Evolutionary conservation across 495 filamentous ascomycete genomes (phyloP).

Genomic region (Xylaria acuta): DNA sequence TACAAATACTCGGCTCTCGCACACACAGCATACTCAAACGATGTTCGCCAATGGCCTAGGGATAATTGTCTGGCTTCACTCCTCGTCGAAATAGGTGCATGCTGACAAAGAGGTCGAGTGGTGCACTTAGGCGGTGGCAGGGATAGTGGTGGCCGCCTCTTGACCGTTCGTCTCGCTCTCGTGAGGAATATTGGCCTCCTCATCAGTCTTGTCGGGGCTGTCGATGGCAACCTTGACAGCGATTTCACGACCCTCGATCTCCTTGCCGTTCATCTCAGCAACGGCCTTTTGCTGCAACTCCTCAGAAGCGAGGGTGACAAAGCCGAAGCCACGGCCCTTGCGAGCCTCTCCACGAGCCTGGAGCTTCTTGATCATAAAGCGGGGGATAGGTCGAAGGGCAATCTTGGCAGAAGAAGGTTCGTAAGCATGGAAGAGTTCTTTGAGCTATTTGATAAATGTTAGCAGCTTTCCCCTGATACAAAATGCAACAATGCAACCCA

Average conservation of each 20-base stretch:
- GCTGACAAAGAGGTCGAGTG: constrained; percentile 29
- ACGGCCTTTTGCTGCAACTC: constrained; percentile 97
- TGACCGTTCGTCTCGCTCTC: constrained; percentile 57
- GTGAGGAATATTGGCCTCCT: constrained; percentile 63
- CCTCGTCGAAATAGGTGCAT: constrained; percentile 26
- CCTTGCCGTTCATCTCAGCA: constrained; percentile 97
- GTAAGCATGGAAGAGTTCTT: constrained; percentile 93
- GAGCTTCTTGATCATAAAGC: constrained; percentile 99
- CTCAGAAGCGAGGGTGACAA: constrained; percentile 94
- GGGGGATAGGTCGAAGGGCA: constrained; percentile 95
- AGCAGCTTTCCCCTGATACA: constrained; percentile 38
- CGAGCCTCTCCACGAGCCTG: constrained; percentile 96
- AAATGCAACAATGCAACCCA: neutral
- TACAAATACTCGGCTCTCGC: constrained; percentile 30
- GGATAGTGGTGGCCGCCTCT: constrained; percentile 41
- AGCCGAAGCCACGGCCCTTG: constrained; percentile 99
- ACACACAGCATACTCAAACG: constrained; percentile 29
- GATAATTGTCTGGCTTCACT: constrained; percentile 31
- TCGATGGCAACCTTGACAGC: constrained; percentile 99
- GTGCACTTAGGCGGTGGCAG: constrained; percentile 27
- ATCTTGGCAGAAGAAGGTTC: constrained; percentile 94
- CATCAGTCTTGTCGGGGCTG: constrained; percentile 97
- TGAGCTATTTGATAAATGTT: constrained; percentile 70
- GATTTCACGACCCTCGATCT: constrained; percentile 97
- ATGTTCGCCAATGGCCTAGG: constrained; percentile 34